A percentile compares a stretch with the other conserved stretches of the same genome.
Conservation (phyloP, 2,329 filamentous ascomycete genomes). For the Aschersonia sp. region DNA sequence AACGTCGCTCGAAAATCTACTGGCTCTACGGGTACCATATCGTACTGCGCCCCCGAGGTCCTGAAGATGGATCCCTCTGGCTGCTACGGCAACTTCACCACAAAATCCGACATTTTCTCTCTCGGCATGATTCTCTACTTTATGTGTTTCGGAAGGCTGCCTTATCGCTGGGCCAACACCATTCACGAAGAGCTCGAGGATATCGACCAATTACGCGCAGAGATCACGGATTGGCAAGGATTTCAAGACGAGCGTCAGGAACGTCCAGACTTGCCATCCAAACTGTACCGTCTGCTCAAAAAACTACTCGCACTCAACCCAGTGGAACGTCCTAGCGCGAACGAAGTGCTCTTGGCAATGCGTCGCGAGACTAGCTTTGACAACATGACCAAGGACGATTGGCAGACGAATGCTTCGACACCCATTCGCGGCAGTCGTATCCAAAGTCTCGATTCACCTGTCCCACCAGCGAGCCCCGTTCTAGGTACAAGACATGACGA, state of each 20-base stretch:
- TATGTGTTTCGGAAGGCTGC: constrained; percentile 83
- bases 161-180: constrained; percentile 71
- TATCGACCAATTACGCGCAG: constrained; percentile 66
- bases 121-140: constrained; percentile 98
- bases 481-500: constrained; percentile 20
- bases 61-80: constrained; percentile 55
- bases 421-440: constrained; percentile 31
- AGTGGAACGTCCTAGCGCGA: constrained; percentile 63
- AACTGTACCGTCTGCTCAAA: constrained; percentile 75
- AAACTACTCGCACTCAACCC: constrained; percentile 68
- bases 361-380: constrained; percentile 47
- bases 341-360: constrained; percentile 70
- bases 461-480: constrained; percentile 32
- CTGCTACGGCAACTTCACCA: constrained; percentile 81
- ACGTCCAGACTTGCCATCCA: constrained; percentile 70
- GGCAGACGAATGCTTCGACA: constrained; percentile 19
- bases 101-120: constrained; percentile 96
- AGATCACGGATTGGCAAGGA: constrained; percentile 79
- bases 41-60: constrained; percentile 94
- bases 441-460: constrained; percentile 41
- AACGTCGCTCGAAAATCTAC: constrained; percentile 75
- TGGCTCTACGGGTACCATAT: constrained; percentile 89
- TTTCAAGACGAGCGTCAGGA: constrained; percentile 65
- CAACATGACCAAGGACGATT: constrained; percentile 20
- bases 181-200: constrained; percentile 88